Base-by-base conservation (phyloP, 2,329 filamentous ascomycete species). In the Ilyonectria mors-panacis region DNA sequence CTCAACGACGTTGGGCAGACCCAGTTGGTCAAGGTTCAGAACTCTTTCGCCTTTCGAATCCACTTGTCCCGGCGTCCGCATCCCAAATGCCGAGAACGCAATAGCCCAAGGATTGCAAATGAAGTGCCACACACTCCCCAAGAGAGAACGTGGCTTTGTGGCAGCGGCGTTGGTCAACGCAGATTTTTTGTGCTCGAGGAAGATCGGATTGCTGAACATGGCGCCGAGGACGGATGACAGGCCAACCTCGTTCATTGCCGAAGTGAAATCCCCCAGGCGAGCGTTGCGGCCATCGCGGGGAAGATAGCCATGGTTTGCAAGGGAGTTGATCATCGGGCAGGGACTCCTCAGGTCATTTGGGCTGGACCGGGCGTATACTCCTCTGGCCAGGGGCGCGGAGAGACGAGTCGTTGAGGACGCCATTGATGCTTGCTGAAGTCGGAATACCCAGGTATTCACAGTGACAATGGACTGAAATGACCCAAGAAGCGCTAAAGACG, bases 301-400 rank as follows among this genome's bases (percentile, higher is more conserved):
- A 6, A 75, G 65, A 59, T 75, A 75, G 21, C 73, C 73, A 54
- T 75, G 73, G 56, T 75, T 75, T 42, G 73, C 73, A 13, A 75
- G 73, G 13, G 47, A 60, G 23, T 75, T 75, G 30, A 74, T 66
- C 37, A 75, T 54, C n/a, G 73, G 73, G 26, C 73, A 75, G 15
- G 73, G 73, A 7, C 73, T 55, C 42, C 73, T 70, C 17, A 72
- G 35, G 13, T 75, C 73, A 23, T 56, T 30, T 28, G 73, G 71
- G 1, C 71, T 60, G 6, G 73, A 66, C 50, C 58, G 69, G 6
- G 63, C 56, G 39, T 73, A 75, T 30, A 48, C 62, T 39, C 73
- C 73, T 59, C 67, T 70, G 13, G 28, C n/a, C n/a, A 67, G 65
- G 26, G 69, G 19, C 45, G 60, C 33, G 21, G 64, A 30, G 12